Evolutionary conservation across 345 rosid genomes (phyloP).

Genomic region (Bretschneidera sinensis): DNA sequence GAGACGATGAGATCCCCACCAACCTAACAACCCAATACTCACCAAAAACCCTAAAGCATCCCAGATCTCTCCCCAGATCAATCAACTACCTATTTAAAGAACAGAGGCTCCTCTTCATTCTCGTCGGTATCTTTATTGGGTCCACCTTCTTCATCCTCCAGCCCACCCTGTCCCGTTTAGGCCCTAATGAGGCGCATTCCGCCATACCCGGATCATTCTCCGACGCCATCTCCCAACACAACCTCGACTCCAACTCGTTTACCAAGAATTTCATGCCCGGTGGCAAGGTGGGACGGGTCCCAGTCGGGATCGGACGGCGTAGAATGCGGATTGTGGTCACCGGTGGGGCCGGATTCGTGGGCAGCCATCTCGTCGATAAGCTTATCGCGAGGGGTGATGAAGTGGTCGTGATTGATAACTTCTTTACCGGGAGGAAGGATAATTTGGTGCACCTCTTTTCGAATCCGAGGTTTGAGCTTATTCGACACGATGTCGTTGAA

Average conservation of each 20-base stretch:
- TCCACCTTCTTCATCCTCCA: conserved; percentile 92
- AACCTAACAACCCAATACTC: conserved; percentile 52
- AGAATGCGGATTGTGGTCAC: conserved; percentile 85
- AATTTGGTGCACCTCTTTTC: conserved; percentile 75
- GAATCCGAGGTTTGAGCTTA: conserved; percentile 89
- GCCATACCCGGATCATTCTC: conserved; percentile 29
- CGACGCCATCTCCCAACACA: conserved; percentile 10
- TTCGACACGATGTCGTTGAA: conserved; percentile 95
- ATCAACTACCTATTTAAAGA: conserved; percentile 78
- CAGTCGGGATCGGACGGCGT: conserved; percentile 60
- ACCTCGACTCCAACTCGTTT: conserved; percentile 9
- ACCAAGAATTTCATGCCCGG: conserved; percentile 19
- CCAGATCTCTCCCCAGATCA: conserved; percentile 87
- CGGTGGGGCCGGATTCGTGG: conserved; percentile 97
- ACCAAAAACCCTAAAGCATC: conserved; percentile 60
- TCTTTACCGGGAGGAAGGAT: conserved; percentile 94
- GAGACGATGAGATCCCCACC: conserved; percentile 53
- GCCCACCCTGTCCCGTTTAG: conserved; percentile 74
- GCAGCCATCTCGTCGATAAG: conserved; percentile 95
- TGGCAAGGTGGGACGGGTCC: conserved; percentile 51
- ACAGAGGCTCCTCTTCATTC: conserved; percentile 85
- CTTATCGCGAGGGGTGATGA: conserved; percentile 87
- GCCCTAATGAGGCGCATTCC: conserved; percentile 43
- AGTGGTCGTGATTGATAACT: conserved; percentile 91
- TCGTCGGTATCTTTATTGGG: conserved; percentile 88